These are phyloP conservation scores for Delonix regia DNA, from an alignment of 306 rosid species.

Conservation along the genomic window DNA sequence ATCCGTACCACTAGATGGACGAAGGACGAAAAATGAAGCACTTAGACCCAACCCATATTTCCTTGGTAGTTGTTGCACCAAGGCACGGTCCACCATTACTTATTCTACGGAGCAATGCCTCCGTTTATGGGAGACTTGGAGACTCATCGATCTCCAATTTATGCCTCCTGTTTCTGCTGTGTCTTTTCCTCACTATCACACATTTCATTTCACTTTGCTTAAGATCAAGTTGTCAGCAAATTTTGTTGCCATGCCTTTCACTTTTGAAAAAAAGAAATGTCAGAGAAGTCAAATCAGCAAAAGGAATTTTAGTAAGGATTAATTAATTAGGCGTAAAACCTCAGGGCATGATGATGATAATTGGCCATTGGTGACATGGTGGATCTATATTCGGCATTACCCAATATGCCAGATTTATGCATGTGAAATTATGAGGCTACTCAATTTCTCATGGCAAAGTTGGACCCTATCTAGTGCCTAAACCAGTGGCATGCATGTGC, in stretches of 20 bases:
- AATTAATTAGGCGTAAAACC: not conserved
- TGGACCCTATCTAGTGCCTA: slow-evolving; percentile 28
- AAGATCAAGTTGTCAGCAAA: not conserved
- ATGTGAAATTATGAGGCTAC: slow-evolving; percentile 46
- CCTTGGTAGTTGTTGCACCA: not conserved
- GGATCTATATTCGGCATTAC: slow-evolving; percentile 22
- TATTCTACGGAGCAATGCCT: slow-evolving; percentile 25
- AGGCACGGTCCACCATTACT: not conserved
- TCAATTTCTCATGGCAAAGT: slow-evolving; percentile 33
- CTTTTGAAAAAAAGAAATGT: not conserved
- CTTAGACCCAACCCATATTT: not conserved
- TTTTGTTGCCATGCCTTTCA: not conserved
- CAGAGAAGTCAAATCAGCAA: not conserved
- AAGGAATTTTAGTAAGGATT: not conserved
- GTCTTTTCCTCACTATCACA: not conserved
- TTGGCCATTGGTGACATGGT: slow-evolving; percentile 28
- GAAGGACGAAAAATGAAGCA: slow-evolving; percentile 4
- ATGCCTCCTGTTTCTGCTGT: not conserved
- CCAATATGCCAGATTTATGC: slow-evolving; percentile 37
- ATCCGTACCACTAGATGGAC: not conserved
- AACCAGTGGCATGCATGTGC: slow-evolving; percentile 42
- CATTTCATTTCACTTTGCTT: not conserved
- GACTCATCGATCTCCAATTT: slow-evolving; percentile 5
- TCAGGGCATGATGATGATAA: slow-evolving; percentile 15
- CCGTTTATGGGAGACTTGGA: slow-evolving; percentile 17